Percentiles rank a stretch among this genome's conserved stretches.
phyloP scores from a whole-genome alignment of 805 yeast species.

The Wickerhamiella alocasiicola region DNA sequence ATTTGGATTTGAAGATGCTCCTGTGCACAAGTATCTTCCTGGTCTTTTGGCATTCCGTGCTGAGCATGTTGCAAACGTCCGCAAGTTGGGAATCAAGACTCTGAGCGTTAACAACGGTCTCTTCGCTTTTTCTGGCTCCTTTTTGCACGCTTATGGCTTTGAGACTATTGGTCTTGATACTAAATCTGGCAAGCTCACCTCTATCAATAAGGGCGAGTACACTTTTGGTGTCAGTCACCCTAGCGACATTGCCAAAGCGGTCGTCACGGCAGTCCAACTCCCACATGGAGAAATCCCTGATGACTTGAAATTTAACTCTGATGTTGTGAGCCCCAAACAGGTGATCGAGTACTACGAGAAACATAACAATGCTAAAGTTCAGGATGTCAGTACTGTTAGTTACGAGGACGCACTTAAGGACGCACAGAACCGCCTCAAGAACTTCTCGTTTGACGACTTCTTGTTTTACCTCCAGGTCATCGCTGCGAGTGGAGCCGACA shows the following conservation, averaged over 20 bases:
- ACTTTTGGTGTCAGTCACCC: background rate
- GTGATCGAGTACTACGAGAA: background rate
- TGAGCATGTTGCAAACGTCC: constrained; percentile 1
- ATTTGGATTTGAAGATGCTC: background rate
- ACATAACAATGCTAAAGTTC: background rate
- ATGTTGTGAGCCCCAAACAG: background rate
- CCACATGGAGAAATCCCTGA: constrained; percentile 3
- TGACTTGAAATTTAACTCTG: background rate
- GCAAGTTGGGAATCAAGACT: constrained; percentile 4
- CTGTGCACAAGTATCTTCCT: background rate
- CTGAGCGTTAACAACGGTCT: background rate
- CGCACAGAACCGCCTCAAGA: background rate
- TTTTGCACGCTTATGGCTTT: background rate
- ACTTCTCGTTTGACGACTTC: background rate
- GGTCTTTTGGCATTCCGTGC: background rate
- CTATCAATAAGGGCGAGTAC: background rate
- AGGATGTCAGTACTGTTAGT: background rate
- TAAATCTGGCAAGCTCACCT: background rate
- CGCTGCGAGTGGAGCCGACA: constrained; percentile 1
- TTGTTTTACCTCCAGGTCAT: background rate
- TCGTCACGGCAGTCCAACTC: background rate
- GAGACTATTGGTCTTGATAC: background rate
- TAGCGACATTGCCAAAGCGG: background rate
- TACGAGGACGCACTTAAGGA: background rate
- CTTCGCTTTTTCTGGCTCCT: background rate